Base-by-base conservation (phyloP, 495 filamentous ascomycete genomes). In the Aspergillus affinis region DNA sequence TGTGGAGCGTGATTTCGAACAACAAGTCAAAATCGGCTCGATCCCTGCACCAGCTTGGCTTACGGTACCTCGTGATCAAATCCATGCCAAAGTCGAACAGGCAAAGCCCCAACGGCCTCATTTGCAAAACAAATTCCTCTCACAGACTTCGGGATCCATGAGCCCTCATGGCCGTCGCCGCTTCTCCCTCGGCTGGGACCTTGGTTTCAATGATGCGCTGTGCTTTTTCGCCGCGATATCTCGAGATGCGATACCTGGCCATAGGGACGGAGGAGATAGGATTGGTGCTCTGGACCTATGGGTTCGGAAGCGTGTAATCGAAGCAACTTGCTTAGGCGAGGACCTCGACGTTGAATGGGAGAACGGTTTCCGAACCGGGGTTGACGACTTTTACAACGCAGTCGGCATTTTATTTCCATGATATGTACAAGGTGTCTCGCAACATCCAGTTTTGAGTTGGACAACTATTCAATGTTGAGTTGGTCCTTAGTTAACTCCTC, bases 231-330 rank as follows among this genome's bases (percentile, higher is more conserved):
- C 61, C 23, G 70, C 68, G 61, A 65, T 73, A 45, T 41, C 57
- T 26, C 36, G 49, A 20, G 66, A 63, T 44, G 52, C 53, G 8
- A 17, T 71, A 13, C 57, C 62, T 15, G 61, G 65, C 50, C 20
- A 45, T 3, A 48, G 46, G 15, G 30, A 47, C 52, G 55, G 70
- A 41, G 59, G 55, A 17, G 81, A 82, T 59, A 79, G 71, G 62
- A 82, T 85, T 70, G 82, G 82, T 21, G 74, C 70, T 57, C 53
- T 83, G 50, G 81, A 85, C 52, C 51, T 82, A 32, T 86, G 84
- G 84, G 65, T 76, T 27, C 59, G 73, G 62, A 84, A 84, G 75
- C 75, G 84, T 51, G 60, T 84, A 19, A 41, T 68, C 18, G 81
- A 84, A 61, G 70, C 68, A 48, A 76, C 73, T 26, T 65, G 76